Conservation (phyloP, 129 eudicot genomes). For the Cynara cardunculus region DNA sequence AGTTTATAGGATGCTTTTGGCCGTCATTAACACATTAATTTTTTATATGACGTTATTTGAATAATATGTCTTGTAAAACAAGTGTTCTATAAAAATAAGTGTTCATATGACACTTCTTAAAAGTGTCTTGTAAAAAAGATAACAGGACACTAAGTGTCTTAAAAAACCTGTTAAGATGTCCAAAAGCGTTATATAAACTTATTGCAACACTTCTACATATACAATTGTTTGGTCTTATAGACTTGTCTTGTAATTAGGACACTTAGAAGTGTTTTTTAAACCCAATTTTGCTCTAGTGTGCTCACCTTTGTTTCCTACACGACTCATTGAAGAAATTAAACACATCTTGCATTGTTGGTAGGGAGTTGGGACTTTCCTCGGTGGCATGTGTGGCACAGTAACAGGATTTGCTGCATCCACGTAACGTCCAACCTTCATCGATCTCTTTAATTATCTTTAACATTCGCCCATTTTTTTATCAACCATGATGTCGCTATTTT, state of each 20-base stretch:
- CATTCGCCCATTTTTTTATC: background rate
- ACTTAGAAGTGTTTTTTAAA: background rate
- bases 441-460: background rate
- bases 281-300: no score
- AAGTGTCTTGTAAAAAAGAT: no score
- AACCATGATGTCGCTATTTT: background rate
- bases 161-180: background rate
- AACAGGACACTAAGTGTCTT: background rate
- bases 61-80: background rate
- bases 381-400: conserved; percentile 51
- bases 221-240: background rate
- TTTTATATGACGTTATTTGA: background rate
- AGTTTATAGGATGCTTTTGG: background rate
- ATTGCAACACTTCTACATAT: background rate
- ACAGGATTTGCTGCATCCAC: conserved; percentile 58
- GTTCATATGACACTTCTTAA: background rate
- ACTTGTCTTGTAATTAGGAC: background rate
- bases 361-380: conserved; percentile 64
- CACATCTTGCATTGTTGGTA: conserved; percentile 7
- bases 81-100: no score
- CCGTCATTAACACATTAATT: background rate
- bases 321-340: background rate
- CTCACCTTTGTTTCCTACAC: background rate
- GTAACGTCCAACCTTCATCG: conserved; percentile 31
- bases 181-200: background rate